A percentile compares a stretch with the other conserved stretches of the same genome.
phyloP scores from a whole-genome alignment of 257 asterid genomes.

The Avicennia marina region DNA sequence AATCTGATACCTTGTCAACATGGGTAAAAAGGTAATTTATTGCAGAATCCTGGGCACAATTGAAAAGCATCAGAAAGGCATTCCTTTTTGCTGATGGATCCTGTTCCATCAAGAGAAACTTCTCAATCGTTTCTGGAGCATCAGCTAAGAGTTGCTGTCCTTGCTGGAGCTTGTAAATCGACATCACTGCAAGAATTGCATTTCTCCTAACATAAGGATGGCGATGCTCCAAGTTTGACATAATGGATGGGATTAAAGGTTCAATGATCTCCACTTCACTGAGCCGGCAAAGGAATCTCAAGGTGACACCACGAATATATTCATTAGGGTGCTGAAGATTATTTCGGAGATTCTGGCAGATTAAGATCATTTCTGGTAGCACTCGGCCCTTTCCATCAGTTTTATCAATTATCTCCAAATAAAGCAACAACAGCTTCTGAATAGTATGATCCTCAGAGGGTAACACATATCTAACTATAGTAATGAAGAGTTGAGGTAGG shows the following conservation, averaged over 20 bases:
- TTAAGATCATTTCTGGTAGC: slow-evolving; percentile 91
- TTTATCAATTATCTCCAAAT: slow-evolving; percentile 87
- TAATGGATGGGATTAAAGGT: slow-evolving; percentile 88
- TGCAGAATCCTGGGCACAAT: slow-evolving; percentile 94
- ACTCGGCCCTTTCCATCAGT: slow-evolving; percentile 87
- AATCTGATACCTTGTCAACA: slow-evolving; percentile 71
- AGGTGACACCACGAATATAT: slow-evolving; percentile 86
- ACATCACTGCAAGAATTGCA: slow-evolving; percentile 94
- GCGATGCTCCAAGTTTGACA: slow-evolving; percentile 89
- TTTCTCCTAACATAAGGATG: slow-evolving; percentile 82
- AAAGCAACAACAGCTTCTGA: slow-evolving; percentile 77
- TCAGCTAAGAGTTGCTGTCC: slow-evolving; percentile 94
- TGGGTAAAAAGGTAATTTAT: slow-evolving; percentile 71
- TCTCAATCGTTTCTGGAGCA: slow-evolving; percentile 96
- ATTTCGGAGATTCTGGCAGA: slow-evolving; percentile 88
- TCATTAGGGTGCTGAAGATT: slow-evolving; percentile 93
- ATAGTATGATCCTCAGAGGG: slow-evolving; percentile 93
- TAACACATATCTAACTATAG: slow-evolving; percentile 80
- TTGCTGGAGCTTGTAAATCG: slow-evolving; percentile 85
- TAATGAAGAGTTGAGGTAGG: slow-evolving; percentile 84
- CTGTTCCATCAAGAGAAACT: slow-evolving; percentile 71
- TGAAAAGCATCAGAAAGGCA: slow-evolving; percentile 95
- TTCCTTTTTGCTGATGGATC: slow-evolving; percentile 88
- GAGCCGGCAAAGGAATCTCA: slow-evolving; percentile 88
- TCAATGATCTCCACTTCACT: slow-evolving; percentile 90